Evolutionary conservation across 208 protist genomes (phyloP).

Genomic region (Wallacemonas collosoma): DNA sequence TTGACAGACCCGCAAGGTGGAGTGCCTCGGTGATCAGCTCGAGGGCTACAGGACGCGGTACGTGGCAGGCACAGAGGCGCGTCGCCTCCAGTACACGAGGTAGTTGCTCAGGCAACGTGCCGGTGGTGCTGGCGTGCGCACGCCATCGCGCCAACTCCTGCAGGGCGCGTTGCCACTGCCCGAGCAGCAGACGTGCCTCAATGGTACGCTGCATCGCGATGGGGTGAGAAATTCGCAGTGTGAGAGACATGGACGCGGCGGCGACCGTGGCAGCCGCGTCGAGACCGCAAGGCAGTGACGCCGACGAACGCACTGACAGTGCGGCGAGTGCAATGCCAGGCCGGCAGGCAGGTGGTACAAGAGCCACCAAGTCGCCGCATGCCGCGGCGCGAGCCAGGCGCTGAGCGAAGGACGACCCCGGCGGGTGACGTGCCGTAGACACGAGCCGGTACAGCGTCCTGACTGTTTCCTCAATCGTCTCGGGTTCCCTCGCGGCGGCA

Average conservation of each 20-base stretch:
- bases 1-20: no score
- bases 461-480: neutral
- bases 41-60: constrained; percentile 11
- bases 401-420: neutral
- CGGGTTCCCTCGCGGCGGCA: neutral
- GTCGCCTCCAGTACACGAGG: constrained; percentile 27
- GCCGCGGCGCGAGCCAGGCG: constrained; percentile 22
- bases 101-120: constrained; percentile 11
- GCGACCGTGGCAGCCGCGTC: constrained; percentile 18
- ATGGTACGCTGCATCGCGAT: constrained; percentile 19
- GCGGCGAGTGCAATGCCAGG: constrained; percentile 23
- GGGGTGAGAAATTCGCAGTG: constrained; percentile 15
- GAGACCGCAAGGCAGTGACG: neutral
- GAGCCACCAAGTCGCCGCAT: constrained; percentile 19
- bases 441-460: neutral
- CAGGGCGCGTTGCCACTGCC: constrained; percentile 30
- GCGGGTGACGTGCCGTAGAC: neutral
- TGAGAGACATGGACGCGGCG: constrained; percentile 19
- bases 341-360: constrained; percentile 23
- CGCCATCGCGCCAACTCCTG: constrained; percentile 25
- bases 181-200: constrained; percentile 28
- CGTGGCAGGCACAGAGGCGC: constrained; percentile 32
- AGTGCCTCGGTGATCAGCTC: neutral
- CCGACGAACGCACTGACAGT: neutral
- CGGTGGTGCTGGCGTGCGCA: neutral